These are phyloP conservation scores for Yamadazyma dendronema DNA, from an alignment of 1,139 yeast genomes.

Conservation along the genomic window DNA sequence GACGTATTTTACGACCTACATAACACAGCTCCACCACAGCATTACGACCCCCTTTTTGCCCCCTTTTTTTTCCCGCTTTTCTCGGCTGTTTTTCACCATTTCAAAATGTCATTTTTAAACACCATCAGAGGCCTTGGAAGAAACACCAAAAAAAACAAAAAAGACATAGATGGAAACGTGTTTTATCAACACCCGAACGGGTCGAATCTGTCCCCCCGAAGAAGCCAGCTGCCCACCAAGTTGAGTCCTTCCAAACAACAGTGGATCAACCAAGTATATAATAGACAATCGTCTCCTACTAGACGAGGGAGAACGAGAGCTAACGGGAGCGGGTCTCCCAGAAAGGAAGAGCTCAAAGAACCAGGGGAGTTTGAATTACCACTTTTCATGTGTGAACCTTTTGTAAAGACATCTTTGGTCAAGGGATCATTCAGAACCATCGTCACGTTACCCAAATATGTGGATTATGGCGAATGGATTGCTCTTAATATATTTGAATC, in stretches of 20 bases:
- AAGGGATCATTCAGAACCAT: constrained; percentile 97
- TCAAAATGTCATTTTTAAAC: constrained; percentile 45
- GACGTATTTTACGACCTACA: no score
- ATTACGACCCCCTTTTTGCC: neutral
- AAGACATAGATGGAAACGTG: constrained; percentile 37
- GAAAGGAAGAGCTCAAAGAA: constrained; percentile 8
- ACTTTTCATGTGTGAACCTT: constrained; percentile 85
- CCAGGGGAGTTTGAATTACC: constrained; percentile 34
- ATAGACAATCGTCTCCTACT: constrained; percentile 33
- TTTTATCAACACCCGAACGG: constrained; percentile 33
- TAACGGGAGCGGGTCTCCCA: constrained; percentile 15
- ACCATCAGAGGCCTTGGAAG: constrained; percentile 63
- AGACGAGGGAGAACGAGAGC: constrained; percentile 16
- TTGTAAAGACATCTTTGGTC: constrained; percentile 88
- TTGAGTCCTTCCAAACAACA: constrained; percentile 31
- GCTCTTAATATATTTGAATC: constrained; percentile 91
- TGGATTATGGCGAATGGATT: constrained; percentile 92
- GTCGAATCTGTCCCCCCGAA: constrained; percentile 32
- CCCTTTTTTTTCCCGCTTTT: neutral
- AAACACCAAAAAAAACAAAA: constrained; percentile 54
- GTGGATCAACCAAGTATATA: constrained; percentile 21
- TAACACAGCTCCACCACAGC: no score
- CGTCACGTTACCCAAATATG: constrained; percentile 92
- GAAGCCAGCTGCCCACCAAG: constrained; percentile 35
- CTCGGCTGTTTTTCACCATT: neutral